Conservation (phyloP, 768 basidiomycete species). For the Hygrocybe punicea region DNA sequence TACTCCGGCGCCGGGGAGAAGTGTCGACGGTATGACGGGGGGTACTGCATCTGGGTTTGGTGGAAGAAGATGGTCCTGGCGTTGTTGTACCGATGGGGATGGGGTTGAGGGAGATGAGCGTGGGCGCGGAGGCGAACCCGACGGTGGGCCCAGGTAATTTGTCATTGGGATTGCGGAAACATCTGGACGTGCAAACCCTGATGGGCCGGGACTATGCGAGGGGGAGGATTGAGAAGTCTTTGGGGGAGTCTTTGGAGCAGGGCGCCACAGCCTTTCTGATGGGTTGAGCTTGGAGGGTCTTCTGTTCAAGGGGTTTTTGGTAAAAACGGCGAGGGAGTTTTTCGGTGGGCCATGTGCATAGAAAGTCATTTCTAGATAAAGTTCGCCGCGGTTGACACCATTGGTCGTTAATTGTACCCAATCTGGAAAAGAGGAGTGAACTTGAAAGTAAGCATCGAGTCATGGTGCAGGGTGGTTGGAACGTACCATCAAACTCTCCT, state of each 20-base stretch:
- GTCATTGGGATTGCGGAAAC: not conserved
- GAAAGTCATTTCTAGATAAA: slow-evolving; percentile 93
- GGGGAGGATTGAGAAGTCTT: slow-evolving; percentile 14
- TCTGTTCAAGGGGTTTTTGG: slow-evolving; percentile 34
- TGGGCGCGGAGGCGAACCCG: slow-evolving; percentile 5
- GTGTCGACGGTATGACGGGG: not conserved
- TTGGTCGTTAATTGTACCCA: slow-evolving; percentile 62
- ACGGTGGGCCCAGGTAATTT: not conserved
- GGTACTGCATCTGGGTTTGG: not conserved
- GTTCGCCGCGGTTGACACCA: slow-evolving; percentile 70
- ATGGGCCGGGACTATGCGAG: slow-evolving; percentile 5
- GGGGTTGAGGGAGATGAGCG: slow-evolving; percentile 1
- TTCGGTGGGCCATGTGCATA: slow-evolving; percentile 61
- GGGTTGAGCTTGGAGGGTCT: slow-evolving; percentile 53
- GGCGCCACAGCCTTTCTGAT: slow-evolving; percentile 50
- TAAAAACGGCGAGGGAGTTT: slow-evolving; percentile 25
- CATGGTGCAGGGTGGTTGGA: too few relatives aligned
- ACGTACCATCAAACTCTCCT: slow-evolving; percentile 93
- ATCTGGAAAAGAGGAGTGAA: slow-evolving; percentile 38
- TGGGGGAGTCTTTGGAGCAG: slow-evolving; percentile 23
- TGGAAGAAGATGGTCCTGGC: slow-evolving; percentile 9
- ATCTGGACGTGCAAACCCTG: not conserved
- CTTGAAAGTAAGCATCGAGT: not conserved
- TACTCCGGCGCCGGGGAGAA: too few relatives aligned
- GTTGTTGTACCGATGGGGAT: too few relatives aligned